Evolutionary conservation across 345 rosid genomes (phyloP).

Genomic region (Eucalyptus curtisii): DNA sequence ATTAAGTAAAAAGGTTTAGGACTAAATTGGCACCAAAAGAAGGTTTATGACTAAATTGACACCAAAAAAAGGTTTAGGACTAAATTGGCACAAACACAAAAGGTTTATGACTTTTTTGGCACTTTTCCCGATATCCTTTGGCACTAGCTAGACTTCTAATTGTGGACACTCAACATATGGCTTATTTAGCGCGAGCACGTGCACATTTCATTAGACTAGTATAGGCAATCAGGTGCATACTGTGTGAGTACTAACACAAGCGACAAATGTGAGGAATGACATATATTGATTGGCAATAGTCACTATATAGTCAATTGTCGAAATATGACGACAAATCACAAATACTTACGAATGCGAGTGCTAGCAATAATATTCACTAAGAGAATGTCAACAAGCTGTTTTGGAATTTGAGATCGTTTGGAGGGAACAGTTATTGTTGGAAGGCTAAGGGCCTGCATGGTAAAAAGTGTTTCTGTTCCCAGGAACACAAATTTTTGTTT

Average conservation of each 20-base stretch:
- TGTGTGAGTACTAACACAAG: not conserved
- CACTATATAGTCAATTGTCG: not conserved
- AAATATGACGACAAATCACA: not conserved
- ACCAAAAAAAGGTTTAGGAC: too few relatives aligned
- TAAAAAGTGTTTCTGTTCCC: too few relatives aligned
- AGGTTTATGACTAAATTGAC: too few relatives aligned
- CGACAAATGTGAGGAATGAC: not conserved
- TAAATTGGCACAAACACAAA: too few relatives aligned
- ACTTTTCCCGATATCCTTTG: not conserved
- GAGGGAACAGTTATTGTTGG: not conserved
- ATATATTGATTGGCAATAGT: not conserved
- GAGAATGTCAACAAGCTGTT: not conserved
- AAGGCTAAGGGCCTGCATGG: too few relatives aligned
- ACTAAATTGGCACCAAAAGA: too few relatives aligned
- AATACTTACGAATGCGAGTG: not conserved
- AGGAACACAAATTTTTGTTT: too few relatives aligned
- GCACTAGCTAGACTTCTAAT: not conserved
- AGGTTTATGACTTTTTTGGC: too few relatives aligned
- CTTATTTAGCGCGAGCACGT: not conserved
- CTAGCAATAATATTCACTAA: not conserved
- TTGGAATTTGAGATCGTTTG: too few relatives aligned
- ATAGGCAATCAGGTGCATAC: not conserved
- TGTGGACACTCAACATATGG: not conserved
- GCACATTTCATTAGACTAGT: not conserved
- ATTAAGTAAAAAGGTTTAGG: too few relatives aligned